A percentile compares a stretch with the other conserved stretches of the same genome.
Evolutionary conservation across 768 basidiomycete species (phyloP).

Genomic region (Trametes cinnabarina): DNA sequence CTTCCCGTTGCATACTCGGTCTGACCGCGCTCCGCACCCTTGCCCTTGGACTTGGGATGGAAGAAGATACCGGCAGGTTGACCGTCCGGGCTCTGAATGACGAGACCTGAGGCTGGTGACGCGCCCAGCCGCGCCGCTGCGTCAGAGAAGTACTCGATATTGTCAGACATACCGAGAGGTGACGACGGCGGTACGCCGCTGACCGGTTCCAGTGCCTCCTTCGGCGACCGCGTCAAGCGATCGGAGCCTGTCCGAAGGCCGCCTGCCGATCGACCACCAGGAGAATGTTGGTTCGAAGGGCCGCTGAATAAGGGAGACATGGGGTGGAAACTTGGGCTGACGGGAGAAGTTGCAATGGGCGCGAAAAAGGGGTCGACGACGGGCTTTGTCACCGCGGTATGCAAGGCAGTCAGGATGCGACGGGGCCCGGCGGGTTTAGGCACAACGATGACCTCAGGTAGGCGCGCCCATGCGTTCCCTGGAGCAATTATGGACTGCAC

Average conservation of each 20-base stretch:
- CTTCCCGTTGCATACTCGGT: constrained; percentile 1
- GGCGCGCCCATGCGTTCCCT: constrained; percentile 43
- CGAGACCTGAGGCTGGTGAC: constrained; percentile 79
- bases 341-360: constrained; percentile 93
- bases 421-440: constrained; percentile 97
- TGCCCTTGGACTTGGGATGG: constrained; percentile 54
- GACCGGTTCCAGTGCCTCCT: constrained; percentile 40
- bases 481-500: constrained; percentile 65
- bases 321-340: constrained; percentile 62
- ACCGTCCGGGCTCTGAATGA: constrained; percentile 92
- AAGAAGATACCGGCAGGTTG: constrained; percentile 96
- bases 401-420: constrained; percentile 86
- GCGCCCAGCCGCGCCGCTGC: constrained; percentile 69
- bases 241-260: constrained; percentile 59
- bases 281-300: constrained; percentile 38
- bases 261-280: constrained; percentile 45
- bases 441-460: constrained; percentile 93
- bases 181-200: constrained; percentile 53
- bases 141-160: constrained; percentile 71
- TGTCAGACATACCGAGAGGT: constrained; percentile 68
- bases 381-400: constrained; percentile 86
- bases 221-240: constrained; percentile 55
- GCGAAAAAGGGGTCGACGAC: constrained; percentile 86
- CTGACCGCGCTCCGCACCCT: constrained; percentile 29
- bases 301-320: constrained; percentile 44